Conservation (phyloP, 352 stramenopile species). For the Thraustochytrium striatum region DNA sequence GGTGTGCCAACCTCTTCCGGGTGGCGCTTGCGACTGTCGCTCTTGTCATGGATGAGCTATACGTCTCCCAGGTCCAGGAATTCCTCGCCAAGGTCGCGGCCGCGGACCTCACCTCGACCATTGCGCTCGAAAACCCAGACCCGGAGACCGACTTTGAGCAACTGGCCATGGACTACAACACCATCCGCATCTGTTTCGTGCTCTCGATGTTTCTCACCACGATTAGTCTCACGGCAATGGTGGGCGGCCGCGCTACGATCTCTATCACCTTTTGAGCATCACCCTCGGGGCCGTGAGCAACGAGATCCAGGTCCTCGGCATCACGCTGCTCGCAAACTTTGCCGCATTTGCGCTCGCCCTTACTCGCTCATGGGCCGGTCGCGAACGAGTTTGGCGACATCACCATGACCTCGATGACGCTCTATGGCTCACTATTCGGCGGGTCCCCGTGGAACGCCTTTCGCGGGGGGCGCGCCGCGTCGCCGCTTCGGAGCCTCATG, state of each 20-base stretch:
- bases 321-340: conserved; percentile 21
- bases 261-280: background rate
- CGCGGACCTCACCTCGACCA: too few relatives aligned
- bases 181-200: background rate
- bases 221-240: background rate
- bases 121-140: too few relatives aligned
- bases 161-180: background rate
- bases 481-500: background rate
- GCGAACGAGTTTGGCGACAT: background rate
- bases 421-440: conserved; percentile 39
- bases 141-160: background rate
- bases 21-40: background rate
- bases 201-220: conserved; percentile 2
- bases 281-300: background rate
- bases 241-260: conserved; percentile 13
- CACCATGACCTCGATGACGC: background rate
- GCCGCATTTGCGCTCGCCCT: background rate
- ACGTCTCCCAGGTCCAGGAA: background rate
- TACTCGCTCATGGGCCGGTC: conserved; percentile 31
- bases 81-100: background rate
- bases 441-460: conserved; percentile 18
- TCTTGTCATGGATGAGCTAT: background rate
- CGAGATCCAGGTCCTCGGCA: conserved; percentile 15
- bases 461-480: background rate
- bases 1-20: background rate